These are phyloP conservation scores for Fusarium sp. DNA, from an alignment of 2,329 filamentous ascomycete genomes.

Conservation along the genomic window DNA sequence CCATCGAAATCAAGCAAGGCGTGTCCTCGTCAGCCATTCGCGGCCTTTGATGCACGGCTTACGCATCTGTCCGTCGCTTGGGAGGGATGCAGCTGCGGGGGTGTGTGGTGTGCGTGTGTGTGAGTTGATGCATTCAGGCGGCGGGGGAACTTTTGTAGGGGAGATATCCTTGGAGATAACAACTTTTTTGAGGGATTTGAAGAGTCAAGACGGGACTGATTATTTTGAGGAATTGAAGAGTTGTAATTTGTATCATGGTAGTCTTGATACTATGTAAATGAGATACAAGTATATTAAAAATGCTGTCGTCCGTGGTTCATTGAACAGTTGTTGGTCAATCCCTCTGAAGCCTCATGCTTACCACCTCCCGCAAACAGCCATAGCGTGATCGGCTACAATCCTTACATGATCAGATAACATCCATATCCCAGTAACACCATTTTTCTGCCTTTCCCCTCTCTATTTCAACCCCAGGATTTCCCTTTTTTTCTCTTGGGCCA, in stretches of 20 bases:
- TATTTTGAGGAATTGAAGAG: not conserved
- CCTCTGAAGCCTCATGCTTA: not conserved
- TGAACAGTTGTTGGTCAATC: not conserved
- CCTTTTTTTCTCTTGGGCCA: not conserved
- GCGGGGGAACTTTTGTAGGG: conserved; percentile 34
- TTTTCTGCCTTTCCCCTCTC: not conserved
- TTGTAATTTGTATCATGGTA: not conserved
- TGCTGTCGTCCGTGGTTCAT: not conserved
- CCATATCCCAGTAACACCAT: conserved; percentile 19
- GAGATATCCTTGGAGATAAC: conserved; percentile 21
- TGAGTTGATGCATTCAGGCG: not conserved
- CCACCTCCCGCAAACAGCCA: conserved; percentile 5
- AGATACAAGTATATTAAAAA: not conserved
- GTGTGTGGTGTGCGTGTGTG: not conserved
- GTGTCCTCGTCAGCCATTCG: conserved; percentile 31
- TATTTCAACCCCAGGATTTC: not conserved
- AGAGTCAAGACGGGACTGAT: not conserved
- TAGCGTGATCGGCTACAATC: conserved; percentile 28
- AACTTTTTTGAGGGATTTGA: not conserved
- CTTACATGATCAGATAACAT: conserved; percentile 21
- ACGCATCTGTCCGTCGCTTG: conserved; percentile 17
- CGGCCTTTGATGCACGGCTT: conserved; percentile 26
- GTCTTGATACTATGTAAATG: not conserved
- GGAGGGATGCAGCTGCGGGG: conserved; percentile 19
- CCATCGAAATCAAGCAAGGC: not conserved